Conservation (phyloP, 225 moss, liverwort and hornwort species). For the Physcomitrellopsis africana region DNA sequence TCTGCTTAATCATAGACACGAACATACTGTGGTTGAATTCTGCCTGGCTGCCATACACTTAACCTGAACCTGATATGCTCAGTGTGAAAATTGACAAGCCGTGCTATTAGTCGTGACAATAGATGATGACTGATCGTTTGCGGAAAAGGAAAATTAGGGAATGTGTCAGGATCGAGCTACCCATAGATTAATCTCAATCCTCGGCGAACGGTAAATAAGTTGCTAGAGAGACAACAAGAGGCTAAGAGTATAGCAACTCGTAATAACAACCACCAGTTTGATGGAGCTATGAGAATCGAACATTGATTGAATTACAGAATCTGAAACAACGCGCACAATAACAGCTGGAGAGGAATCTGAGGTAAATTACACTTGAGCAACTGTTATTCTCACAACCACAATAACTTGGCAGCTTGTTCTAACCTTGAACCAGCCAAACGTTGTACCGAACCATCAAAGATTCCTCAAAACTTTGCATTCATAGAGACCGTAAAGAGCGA, state of each 20-base stretch:
- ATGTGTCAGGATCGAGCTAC: background rate
- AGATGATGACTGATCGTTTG: background rate
- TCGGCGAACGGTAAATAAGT: background rate
- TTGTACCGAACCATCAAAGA: conserved; percentile 25
- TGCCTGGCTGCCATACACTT: no score
- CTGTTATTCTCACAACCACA: conserved; percentile 4
- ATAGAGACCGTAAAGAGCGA: background rate
- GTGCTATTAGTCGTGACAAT: no score
- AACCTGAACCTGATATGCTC: no score
- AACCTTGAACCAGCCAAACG: conserved; percentile 39
- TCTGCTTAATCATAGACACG: no score
- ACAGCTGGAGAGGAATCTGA: background rate
- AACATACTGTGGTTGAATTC: no score
- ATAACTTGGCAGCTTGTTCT: conserved; percentile 7
- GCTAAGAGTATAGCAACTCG: background rate
- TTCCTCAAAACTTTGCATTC: conserved; percentile 8
- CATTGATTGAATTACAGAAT: background rate
- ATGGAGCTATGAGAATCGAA: background rate
- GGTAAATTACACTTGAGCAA: background rate
- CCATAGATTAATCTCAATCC: conserved; percentile 6
- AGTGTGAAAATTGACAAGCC: no score
- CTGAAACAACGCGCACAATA: no score
- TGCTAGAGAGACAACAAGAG: conserved; percentile 8
- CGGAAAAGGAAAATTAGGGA: background rate
- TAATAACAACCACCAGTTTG: background rate